Conservation (phyloP, 2,329 filamentous ascomycete species). For the Diplodia corticola region DNA sequence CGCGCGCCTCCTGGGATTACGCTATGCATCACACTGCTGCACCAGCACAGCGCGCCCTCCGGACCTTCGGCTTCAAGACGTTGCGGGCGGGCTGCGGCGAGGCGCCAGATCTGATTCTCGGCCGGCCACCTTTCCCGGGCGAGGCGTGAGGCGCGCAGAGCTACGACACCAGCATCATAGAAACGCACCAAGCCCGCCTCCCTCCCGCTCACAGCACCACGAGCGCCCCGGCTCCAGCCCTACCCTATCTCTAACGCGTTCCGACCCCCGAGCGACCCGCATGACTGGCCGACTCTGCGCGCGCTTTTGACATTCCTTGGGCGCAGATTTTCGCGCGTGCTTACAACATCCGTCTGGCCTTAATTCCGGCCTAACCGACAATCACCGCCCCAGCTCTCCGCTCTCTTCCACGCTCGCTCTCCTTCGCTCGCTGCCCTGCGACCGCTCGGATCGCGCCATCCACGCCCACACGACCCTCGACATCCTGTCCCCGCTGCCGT, state of each 20-base stretch:
- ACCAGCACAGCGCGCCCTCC: constrained; percentile 2
- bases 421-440: constrained; percentile 7
- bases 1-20: constrained; percentile 15
- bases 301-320: constrained; percentile 23
- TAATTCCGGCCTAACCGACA: constrained; percentile 29
- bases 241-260: constrained; percentile 19
- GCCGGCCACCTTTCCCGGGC: constrained; percentile 18
- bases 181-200: constrained; percentile 6
- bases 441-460: constrained; percentile 12
- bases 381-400: constrained; percentile 17
- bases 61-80: constrained; percentile 20
- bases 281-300: constrained; percentile 13
- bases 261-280: constrained; percentile 12
- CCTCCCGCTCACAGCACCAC: background rate
- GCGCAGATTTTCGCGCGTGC: constrained; percentile 18
- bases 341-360: constrained; percentile 25
- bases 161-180: constrained; percentile 20
- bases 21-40: constrained; percentile 8
- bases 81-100: constrained; percentile 17
- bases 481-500: background rate
- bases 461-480: background rate
- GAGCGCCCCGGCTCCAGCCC: constrained; percentile 7
- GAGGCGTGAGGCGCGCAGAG: constrained; percentile 13
- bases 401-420: constrained; percentile 18
- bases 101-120: constrained; percentile 14